phyloP scores from a whole-genome alignment of 169 alveolate species.

The Plasmodium fragile region DNA sequence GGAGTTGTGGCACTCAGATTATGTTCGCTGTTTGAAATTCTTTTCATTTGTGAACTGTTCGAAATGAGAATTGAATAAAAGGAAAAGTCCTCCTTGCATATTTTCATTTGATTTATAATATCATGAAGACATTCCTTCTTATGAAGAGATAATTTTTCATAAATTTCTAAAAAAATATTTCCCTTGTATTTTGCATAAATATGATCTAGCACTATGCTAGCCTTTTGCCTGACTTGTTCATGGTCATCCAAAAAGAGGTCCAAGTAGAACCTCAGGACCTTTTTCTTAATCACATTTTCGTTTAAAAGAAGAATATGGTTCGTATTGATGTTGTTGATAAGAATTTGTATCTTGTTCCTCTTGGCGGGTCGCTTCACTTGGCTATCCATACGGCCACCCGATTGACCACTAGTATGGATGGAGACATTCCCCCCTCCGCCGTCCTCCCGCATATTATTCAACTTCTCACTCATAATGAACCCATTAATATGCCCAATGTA shows the following conservation, averaged over 20 bases:
- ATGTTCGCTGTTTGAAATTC: constrained; percentile 52
- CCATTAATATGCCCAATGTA: constrained; percentile 50
- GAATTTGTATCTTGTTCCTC: constrained; percentile 59
- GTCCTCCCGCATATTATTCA: constrained; percentile 10
- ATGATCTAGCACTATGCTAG: constrained; percentile 63
- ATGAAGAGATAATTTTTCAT: constrained; percentile 62
- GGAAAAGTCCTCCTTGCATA: constrained; percentile 46
- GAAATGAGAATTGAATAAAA: constrained; percentile 30
- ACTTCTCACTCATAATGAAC: constrained; percentile 31
- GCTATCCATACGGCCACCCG: background rate
- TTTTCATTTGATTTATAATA: constrained; percentile 62
- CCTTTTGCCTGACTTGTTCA: constrained; percentile 53
- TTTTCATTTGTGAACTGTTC: constrained; percentile 44
- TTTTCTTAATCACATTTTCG: constrained; percentile 66
- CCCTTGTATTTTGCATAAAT: constrained; percentile 49
- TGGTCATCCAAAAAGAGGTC: constrained; percentile 63
- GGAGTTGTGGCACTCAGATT: constrained; percentile 22
- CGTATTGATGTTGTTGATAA: constrained; percentile 36
- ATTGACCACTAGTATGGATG: background rate
- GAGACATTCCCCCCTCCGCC: background rate
- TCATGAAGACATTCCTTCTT: constrained; percentile 73
- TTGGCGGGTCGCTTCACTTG: background rate
- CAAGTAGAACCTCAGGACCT: constrained; percentile 40
- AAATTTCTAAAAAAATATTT: constrained; percentile 29
- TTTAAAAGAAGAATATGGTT: constrained; percentile 50